A percentile compares a stretch with the other conserved stretches of the same genome.
Evolutionary conservation across 176 grass and related monocot species (phyloP).

Genomic region (Lolium perenne): DNA sequence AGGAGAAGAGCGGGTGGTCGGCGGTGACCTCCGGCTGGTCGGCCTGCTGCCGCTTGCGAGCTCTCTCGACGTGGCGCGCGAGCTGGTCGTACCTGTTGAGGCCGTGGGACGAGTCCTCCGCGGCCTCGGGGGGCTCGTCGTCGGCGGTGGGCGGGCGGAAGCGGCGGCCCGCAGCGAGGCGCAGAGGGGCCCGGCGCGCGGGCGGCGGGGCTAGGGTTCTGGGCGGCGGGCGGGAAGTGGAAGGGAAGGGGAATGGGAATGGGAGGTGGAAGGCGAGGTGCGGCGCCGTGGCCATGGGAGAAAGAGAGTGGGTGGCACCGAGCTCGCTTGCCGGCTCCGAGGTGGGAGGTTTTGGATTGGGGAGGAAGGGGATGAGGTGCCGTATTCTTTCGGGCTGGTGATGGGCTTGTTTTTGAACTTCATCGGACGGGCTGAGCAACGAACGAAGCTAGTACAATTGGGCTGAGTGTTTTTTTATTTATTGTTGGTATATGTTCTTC

Average conservation of each 20-base stretch:
- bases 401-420: conserved; percentile 10
- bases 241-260: conserved; percentile 48
- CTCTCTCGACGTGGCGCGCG: conserved; percentile 68
- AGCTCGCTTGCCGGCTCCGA: background rate
- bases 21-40: conserved; percentile 56
- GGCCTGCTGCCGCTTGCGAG: conserved; percentile 52
- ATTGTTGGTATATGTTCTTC: no score
- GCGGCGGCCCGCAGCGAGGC: conserved; percentile 39
- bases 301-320: background rate
- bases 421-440: background rate
- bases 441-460: no score
- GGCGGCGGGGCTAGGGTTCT: background rate
- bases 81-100: conserved; percentile 73
- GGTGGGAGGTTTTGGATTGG: conserved; percentile 51
- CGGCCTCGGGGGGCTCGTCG: conserved; percentile 82
- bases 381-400: background rate
- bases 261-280: conserved; percentile 40
- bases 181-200: background rate
- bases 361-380: conserved; percentile 33
- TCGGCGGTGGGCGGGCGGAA: conserved; percentile 70
- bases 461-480: no score
- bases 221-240: conserved; percentile 40
- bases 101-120: conserved; percentile 87
- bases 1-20: conserved; percentile 56
- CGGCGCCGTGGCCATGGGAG: conserved; percentile 51